These are phyloP conservation scores for Symbiodinium pilosum DNA, from an alignment of 73 alveolate genomes.

Conservation along the genomic window DNA sequence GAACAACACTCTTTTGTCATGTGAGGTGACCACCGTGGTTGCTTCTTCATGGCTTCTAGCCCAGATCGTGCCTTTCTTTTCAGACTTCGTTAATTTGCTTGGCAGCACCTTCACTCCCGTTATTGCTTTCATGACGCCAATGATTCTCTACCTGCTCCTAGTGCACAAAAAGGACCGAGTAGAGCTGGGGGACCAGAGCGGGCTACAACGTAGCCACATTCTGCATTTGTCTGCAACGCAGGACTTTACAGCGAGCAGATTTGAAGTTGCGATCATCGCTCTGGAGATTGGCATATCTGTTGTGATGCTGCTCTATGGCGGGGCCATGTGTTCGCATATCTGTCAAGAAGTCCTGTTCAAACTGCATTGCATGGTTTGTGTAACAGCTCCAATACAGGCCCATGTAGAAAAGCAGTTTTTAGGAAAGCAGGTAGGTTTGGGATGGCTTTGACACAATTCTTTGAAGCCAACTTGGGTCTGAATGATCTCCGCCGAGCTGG, in stretches of 20 bases:
- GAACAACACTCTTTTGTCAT: no score
- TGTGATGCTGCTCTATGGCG: constrained; percentile 21
- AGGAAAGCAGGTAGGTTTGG: no score
- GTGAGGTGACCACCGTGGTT: constrained; percentile 29
- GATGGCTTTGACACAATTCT: no score
- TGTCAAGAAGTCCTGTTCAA: no score
- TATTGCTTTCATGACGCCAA: constrained; percentile 68
- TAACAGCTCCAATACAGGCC: no score
- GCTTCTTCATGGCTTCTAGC: constrained; percentile 54
- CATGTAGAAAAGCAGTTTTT: no score
- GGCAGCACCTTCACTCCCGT: constrained; percentile 72
- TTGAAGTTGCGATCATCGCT: constrained; percentile 6
- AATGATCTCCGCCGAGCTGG: no score
- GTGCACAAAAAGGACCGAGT: not conserved
- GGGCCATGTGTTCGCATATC: not conserved
- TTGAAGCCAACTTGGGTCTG: no score
- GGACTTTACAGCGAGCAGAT: constrained; percentile 9
- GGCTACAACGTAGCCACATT: no score
- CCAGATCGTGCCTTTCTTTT: constrained; percentile 87
- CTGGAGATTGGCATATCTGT: constrained; percentile 20
- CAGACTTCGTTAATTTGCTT: constrained; percentile 52
- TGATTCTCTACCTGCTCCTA: constrained; percentile 23
- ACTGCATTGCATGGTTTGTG: no score
- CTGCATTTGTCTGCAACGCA: not conserved
- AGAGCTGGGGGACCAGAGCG: not conserved